A percentile compares a stretch with the other conserved stretches of the same genome.
Conservation (phyloP, 805 yeast species). For the Zygotorulaspora florentina region DNA sequence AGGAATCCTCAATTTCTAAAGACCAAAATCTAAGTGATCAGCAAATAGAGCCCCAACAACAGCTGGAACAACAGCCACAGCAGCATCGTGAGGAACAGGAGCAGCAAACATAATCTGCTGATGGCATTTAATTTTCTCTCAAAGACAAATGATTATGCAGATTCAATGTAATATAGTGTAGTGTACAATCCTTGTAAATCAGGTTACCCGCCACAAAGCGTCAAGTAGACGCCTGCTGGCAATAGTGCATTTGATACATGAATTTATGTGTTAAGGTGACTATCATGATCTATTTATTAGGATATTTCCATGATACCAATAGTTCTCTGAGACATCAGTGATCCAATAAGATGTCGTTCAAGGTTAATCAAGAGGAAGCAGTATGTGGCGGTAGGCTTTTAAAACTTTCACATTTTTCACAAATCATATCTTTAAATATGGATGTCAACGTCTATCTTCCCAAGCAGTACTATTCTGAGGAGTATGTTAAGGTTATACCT, state of each 20-base stretch:
- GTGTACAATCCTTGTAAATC: too few species aligned
- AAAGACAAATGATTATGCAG: too few species aligned
- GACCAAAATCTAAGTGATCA: too few species aligned
- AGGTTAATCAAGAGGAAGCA: slow-evolving; percentile 47
- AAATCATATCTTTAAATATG: slow-evolving; percentile 65
- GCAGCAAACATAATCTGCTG: background rate
- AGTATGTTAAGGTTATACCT: slow-evolving; percentile 46
- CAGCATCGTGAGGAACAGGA: background rate
- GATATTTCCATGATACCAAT: too few species aligned
- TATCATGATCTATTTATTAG: too few species aligned
- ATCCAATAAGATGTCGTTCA: slow-evolving; percentile 43
- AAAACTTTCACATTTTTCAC: slow-evolving; percentile 73
- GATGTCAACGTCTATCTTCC: slow-evolving; percentile 83
- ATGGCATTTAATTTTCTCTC: too few species aligned
- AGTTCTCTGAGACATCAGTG: background rate
- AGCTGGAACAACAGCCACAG: background rate
- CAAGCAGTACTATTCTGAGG: slow-evolving; percentile 36
- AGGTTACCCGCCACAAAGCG: too few species aligned
- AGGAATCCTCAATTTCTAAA: background rate
- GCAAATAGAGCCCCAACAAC: background rate
- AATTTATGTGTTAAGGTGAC: too few species aligned
- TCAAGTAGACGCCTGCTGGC: too few species aligned
- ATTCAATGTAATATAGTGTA: too few species aligned
- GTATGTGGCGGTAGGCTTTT: slow-evolving; percentile 71
- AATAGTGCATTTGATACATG: too few species aligned